These are phyloP conservation scores for grape (Vitis vinifera) DNA, from an alignment of 164 flowering plant species.

Conservation along the genomic window DNA sequence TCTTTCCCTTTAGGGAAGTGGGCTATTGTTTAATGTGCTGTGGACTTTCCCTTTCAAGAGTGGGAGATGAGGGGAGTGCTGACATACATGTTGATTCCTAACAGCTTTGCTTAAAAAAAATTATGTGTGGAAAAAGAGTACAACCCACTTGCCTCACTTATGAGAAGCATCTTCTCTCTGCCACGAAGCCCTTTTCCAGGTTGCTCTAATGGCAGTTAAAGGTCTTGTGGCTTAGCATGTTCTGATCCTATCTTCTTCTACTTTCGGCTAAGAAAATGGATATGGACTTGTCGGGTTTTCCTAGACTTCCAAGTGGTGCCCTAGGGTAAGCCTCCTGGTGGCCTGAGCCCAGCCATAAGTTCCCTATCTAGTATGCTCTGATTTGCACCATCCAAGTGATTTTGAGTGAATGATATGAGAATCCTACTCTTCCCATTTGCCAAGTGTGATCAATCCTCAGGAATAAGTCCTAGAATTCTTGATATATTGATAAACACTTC, in stretches of 20 bases:
- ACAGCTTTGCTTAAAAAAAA: too few relatives aligned
- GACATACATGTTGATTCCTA: constrained; percentile 5
- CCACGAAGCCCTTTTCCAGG: neutral
- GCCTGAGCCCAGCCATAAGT: neutral
- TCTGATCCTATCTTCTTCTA: constrained; percentile 7
- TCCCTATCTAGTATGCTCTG: too few relatives aligned
- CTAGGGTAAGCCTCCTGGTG: constrained; percentile 14
- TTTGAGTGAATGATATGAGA: too few relatives aligned
- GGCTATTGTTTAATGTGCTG: constrained; percentile 11
- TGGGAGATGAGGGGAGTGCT: constrained; percentile 13
- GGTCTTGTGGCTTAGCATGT: neutral
- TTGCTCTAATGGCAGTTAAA: neutral
- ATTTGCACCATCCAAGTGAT: too few relatives aligned
- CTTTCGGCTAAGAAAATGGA: constrained; percentile 17
- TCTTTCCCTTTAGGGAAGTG: constrained; percentile 22
- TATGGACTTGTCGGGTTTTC: constrained; percentile 12
- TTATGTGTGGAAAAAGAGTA: too few relatives aligned
- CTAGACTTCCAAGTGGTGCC: constrained; percentile 14
- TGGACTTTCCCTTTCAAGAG: constrained; percentile 23
- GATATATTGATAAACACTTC: too few relatives aligned
- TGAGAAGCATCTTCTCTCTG: constrained; percentile 15
- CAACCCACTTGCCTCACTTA: constrained; percentile 3
- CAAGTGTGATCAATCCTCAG: too few relatives aligned
- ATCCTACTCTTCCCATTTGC: too few relatives aligned
- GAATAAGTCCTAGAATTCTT: too few relatives aligned